Base-by-base conservation (phyloP, 2,329 filamentous ascomycete genomes). In the Malbranchea zuffiana region DNA sequence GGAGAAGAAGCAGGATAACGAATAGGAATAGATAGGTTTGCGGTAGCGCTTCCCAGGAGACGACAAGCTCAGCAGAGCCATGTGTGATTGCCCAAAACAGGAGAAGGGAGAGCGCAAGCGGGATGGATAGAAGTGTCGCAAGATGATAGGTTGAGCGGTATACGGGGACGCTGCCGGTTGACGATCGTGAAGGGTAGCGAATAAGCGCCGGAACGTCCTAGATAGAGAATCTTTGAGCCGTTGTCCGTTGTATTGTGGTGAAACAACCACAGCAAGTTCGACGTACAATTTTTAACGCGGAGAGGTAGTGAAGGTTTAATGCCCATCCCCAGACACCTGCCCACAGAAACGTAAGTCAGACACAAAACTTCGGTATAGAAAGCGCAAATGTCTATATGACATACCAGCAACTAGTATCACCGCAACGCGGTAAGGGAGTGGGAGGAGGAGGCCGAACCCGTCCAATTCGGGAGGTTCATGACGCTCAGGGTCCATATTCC, bases 271-370 rank as follows among this genome's bases (percentile, higher is more conserved):
- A n/a, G n/a, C n/a, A n/a, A n/a, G n/a, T 19, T 32, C 37, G 31
- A 56, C 68, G 43, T 60, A 77, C 74, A 65, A 98, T 92, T 56
- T 82, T 82, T 52, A 78, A 68, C 41, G 75, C 63, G 51, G 80
- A 71, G 42, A 96, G 77, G 63, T 84, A 87, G 56, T 95, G 86
- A 26, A 96, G 75, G 65, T 95, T 96, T 50, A 82, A 62, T 47
- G 80, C 86, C 86, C 88, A 98, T 57, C 84, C 86, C 88, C 88
- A 96, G 53, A 93, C 79, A 49, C 84, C 86, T 92, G 47, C 43
- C 31, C 3, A 32, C 4, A 13, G 12, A 15, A n/a, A 19, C 13
- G 17, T 18, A 11, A 16, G 2, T 11, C 16, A 7, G 6, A 21
- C 7, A 13, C n/a, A n/a, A 16, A n/a, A 8, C 15, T 8, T 30